Base-by-base conservation (phyloP, 176 grass and related monocot species). In the Alopecurus myosuroides region DNA sequence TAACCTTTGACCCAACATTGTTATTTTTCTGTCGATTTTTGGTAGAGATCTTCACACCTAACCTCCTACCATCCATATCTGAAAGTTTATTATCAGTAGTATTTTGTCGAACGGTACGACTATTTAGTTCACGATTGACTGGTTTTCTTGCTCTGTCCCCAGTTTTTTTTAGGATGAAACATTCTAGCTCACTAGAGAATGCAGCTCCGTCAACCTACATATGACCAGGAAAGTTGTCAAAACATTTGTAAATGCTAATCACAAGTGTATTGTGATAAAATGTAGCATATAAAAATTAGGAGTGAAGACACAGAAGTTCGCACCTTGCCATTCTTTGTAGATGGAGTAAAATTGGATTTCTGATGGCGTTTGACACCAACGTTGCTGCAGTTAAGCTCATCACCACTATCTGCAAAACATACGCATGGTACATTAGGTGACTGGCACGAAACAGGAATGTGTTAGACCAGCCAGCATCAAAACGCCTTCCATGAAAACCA, bases 301-400 rank as follows among this genome's bases (percentile, higher is more conserved):
- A 75, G 14, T 28, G 11, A 37, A 11, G 55, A 36, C 45, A 25
- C 23, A 15, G 63, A 58, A 64, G 30, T 39, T 61, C 25, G 5
- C 29, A 84, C 88, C 84, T 87, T 39, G 46, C 30, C 60, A 83
- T 48, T 64, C 26, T 83, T 86, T 78, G 12, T 57, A 64, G 44
- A 9, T 81, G 68, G 4, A 77, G 18, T 41, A 50, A 0, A 23
- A 69, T 17, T 3, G 76, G 63, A 10, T 17, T 68, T 77, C 20
- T 0, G 28, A 49, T 4, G 10, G 29, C 7, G 14, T 78, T 74
- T 67, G 29, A 31, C 7, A 66, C 12, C 6, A 28, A 36, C 23
- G 36, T 2, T 68, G 14, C 44, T 58, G 37, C 4, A 67, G 22
- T 52, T 63, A 18, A 57, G 19, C 7, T 79, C 9, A 48, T 79